Evolutionary conservation across 345 rosid species (phyloP).

Genomic region (Linum tenue): DNA sequence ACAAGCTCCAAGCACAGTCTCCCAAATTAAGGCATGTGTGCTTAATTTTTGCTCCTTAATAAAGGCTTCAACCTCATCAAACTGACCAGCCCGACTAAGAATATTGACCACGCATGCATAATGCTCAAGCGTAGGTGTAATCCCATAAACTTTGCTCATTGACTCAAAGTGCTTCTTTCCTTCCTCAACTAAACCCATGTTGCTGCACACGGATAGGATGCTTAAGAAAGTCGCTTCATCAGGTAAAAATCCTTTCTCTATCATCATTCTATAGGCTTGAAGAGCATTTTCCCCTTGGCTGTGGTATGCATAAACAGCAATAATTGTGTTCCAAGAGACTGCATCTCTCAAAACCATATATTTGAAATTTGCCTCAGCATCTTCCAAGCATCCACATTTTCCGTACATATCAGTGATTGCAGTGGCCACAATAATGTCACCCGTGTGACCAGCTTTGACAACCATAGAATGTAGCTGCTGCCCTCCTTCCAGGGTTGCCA

Average conservation of each 20-base stretch:
- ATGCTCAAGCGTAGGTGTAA: conserved; percentile 27
- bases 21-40: conserved; percentile 29
- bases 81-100: conserved; percentile 31
- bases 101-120: conserved; percentile 32
- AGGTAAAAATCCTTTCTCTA: conserved; percentile 26
- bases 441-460: conserved; percentile 21
- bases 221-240: conserved; percentile 30
- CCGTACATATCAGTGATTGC: conserved; percentile 34
- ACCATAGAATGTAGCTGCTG: conserved; percentile 31
- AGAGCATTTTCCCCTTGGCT: conserved; percentile 31
- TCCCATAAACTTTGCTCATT: conserved; percentile 19
- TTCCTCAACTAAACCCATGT: conserved; percentile 26
- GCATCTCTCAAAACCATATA: conserved; percentile 18
- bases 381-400: conserved; percentile 34
- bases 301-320: conserved; percentile 23
- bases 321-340: conserved; percentile 34
- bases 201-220: conserved; percentile 33
- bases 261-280: conserved; percentile 29
- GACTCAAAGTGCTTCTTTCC: conserved; percentile 23
- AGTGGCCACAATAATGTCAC: conserved; percentile 19
- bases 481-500: conserved; percentile 27
- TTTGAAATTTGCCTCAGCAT: conserved; percentile 29
- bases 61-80: conserved; percentile 25
- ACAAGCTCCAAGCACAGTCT: conserved; percentile 32
- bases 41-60: conserved; percentile 21